Percentiles rank a stretch among this genome's conserved stretches.
These are phyloP conservation scores for Magnolia changhungtana DNA, from an alignment of 164 flowering plant genomes.

Conservation along the genomic window DNA sequence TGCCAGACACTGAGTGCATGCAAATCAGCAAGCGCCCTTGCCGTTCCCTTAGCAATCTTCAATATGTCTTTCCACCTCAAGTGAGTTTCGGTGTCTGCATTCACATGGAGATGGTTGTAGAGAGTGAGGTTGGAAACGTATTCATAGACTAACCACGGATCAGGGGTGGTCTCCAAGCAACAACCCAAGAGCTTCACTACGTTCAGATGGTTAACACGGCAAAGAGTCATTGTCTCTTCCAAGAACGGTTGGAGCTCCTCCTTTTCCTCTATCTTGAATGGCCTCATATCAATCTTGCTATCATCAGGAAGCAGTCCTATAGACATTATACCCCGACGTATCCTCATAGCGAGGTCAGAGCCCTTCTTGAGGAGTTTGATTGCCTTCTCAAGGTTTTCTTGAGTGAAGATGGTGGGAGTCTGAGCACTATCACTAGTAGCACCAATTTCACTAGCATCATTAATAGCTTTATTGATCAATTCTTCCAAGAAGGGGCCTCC, in stretches of 20 bases:
- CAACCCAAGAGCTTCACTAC: neutral
- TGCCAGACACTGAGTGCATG: neutral
- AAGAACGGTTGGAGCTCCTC: neutral
- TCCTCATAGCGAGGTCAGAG: neutral
- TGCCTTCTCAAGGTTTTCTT: neutral
- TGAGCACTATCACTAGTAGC: no score
- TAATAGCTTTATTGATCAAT: no score
- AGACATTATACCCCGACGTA: no score
- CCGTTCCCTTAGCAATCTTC: neutral
- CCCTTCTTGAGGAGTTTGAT: neutral
- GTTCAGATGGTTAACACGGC: neutral
- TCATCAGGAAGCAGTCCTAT: neutral
- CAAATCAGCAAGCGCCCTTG: neutral
- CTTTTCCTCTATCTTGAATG: neutral
- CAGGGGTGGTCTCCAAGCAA: neutral
- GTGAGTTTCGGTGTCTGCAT: neutral
- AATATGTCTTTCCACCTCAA: neutral
- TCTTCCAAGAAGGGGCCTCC: no score
- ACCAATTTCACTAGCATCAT: no score
- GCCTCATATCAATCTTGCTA: neutral
- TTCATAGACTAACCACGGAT: neutral
- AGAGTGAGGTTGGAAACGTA: neutral
- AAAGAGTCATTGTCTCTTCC: no score
- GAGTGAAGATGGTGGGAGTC: neutral
- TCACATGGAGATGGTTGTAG: neutral